Base-by-base conservation (phyloP, 2,329 filamentous ascomycete species). In the Ceratocystis smalleyi region DNA sequence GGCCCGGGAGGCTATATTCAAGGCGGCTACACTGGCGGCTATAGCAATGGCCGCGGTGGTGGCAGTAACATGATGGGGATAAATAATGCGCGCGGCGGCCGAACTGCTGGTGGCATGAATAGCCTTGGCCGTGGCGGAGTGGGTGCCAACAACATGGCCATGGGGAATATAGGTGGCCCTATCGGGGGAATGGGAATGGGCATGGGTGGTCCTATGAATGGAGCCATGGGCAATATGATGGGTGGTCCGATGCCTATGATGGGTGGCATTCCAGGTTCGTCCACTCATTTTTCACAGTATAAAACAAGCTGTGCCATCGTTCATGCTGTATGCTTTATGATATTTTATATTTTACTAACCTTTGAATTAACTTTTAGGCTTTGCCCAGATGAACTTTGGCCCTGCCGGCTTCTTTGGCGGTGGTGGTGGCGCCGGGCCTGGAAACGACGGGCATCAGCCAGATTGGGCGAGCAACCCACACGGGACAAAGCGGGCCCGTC, bases 401-500 rank as follows among this genome's bases (percentile, higher is more conserved):
- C 83, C 84, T 55, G 83, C 85, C 45, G 83, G 79, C 65, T 91
- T 90, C 76, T 92, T 90, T 3, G 12, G 35, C 5, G 10, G 35
- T 12, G 35, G 35, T 73, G 74, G 73, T 51, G 74, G 73, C 59
- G 75, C 75, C 49, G 77, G 75, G 64, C 75, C 84, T 65, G 85
- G 85, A 64, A 84, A 83, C 74, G 88, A 27, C 27, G 43, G 27
- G 24, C 59, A 51, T 47, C 60, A 62, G 60, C 4, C 60, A 15
- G 63, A 64, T 40, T 64, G 63, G 63, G 63, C 63, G 17, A 64
- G 88, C 78, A 92, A 92, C 70, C 89, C 89, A 5, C 89, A 92
- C 69, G 88, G 88, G 35, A 84, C 85, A 2, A 94, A 94, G 76
- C 80, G 89, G 69, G 86, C 87, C 68, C 82, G 89, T 68, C 87